A percentile compares a stretch with the other conserved stretches of the same genome.
phyloP scores from a whole-genome alignment of 192 early-diverging fungal genomes.

The Backusella morwellensis region DNA sequence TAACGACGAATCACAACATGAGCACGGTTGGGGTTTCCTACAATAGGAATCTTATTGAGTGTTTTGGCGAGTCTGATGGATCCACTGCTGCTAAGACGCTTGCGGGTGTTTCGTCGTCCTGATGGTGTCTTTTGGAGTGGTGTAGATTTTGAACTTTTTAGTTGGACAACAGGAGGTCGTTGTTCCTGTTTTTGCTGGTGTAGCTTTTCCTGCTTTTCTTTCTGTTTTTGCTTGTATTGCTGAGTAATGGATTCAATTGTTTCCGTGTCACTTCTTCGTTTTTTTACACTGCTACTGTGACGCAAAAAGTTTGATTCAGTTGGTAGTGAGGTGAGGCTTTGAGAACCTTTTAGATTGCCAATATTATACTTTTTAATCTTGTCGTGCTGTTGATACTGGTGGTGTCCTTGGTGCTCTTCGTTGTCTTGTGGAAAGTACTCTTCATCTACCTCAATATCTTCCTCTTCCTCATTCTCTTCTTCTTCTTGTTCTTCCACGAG shows the following conservation, averaged over 20 bases:
- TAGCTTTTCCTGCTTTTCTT: background rate
- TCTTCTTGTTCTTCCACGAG: background rate
- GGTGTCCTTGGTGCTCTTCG: background rate
- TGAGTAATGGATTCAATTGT: background rate
- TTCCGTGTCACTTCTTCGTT: background rate
- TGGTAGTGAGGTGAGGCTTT: constrained; percentile 1
- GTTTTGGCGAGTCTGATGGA: background rate
- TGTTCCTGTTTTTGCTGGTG: background rate
- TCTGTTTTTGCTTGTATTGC: background rate
- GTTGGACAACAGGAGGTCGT: background rate
- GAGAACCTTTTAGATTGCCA: background rate
- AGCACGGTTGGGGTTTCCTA: background rate
- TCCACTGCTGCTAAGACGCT: background rate
- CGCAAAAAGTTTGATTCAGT: background rate
- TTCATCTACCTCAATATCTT: background rate
- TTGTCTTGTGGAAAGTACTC: background rate
- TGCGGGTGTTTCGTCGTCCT: background rate
- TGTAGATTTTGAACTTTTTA: background rate
- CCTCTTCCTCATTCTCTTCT: background rate
- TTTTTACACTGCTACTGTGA: background rate
- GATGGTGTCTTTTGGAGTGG: constrained; percentile 1
- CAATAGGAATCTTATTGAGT: background rate
- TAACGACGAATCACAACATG: background rate
- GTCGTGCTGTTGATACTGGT: background rate
- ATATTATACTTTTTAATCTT: background rate